Evolutionary conservation across 108 stramenopile genomes (phyloP), one percentile per base, ranked within the genome.

Genomic region (Nitzschia sp.): DNA sequence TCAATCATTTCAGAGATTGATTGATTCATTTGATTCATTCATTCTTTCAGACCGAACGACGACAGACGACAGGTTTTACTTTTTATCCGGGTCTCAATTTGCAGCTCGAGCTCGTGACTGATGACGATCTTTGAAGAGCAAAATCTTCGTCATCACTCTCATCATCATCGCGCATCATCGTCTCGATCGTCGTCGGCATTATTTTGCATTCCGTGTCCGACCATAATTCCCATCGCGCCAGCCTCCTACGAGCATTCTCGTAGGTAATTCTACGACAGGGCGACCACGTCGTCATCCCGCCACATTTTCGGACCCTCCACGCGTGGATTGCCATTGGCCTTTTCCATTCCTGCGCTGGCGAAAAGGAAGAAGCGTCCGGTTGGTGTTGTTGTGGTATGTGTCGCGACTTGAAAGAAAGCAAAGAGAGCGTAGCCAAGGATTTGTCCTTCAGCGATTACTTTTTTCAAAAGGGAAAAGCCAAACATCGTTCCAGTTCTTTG

Each of bases 41-140:
- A n/a, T n/a, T n/a, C n/a, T n/a, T n/a, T n/a, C n/a, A n/a, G n/a
- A n/a, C n/a, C n/a, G n/a, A n/a, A n/a, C n/a, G n/a, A n/a, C n/a
- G n/a, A n/a, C n/a, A n/a, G n/a, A n/a, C n/a, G n/a, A n/a, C n/a
- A n/a, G n/a, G n/a, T n/a, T n/a, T n/a, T n/a, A n/a, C n/a, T n/a
- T n/a, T n/a, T 11, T 41, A 41, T 13, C 38, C 38, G 13, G 11
- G 38, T 41, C 38, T 41, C 38, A 13, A 41, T 41, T 41, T 13
- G 38, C 38, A 41, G 13, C 6, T 6, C 13, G 38, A 13, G 13
- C 21, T 50, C 48, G 48, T 50, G 48, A 50, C 48, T 50, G 48
- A 50, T 50, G 48, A 50, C 48, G 48, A 50, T 50, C 48, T 50
- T 50, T 50, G 48, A 50, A 50, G 48, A 21, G 19, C 4, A n/a